Base-by-base conservation (phyloP, 2,329 filamentous ascomycete genomes). In the Phoma herbarum region DNA sequence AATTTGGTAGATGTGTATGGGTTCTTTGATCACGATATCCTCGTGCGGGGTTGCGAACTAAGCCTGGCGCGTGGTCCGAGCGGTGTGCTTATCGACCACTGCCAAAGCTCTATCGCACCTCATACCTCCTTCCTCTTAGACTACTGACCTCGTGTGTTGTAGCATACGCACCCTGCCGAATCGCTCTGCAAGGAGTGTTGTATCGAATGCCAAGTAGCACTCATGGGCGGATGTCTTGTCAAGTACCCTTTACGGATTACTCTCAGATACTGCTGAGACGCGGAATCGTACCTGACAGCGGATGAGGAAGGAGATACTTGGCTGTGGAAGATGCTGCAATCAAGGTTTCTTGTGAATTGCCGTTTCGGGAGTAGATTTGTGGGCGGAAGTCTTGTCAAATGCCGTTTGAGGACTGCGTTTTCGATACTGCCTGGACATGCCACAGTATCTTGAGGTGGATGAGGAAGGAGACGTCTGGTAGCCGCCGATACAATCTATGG, bases 111-210 rank as follows among this genome's bases (percentile, higher is more conserved):
- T 62, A 51, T 52, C 54, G 23, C 57, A 60, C 53, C 48, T 64
- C 9, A 52, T 50, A 54, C 61, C 65, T 68, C 66, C 67, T 69
- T 67, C 67, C 64, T 63, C 45, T 64, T 67, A 49, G 43, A 58
- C 58, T 50, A 42, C 18, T 50, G 18, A 26, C 41, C 53, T 45
- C 16, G 37, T 45, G 57, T 51, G 44, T 60, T 31, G 59, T 62
- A 59, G 43, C 49, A 45, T 31, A 41, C 61, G 56, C 50, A 52
- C 39, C 49, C 39, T 50, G 51, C 52, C 45, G 31, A 60, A 41
- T 57, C 49, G 46, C 33, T 33, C 54, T 33, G 50, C 51, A 31
- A 60, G 60, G 44, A 45, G 8, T 42, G 56, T 51, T 62, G 52
- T 44, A 50, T 63, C 55, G 59, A 35, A 60, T 61, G 56, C 50